Evolutionary conservation across 768 basidiomycete species (phyloP), one percentile per base, ranked within the genome.

Genomic region (Hygrophorus pudorinus): DNA sequence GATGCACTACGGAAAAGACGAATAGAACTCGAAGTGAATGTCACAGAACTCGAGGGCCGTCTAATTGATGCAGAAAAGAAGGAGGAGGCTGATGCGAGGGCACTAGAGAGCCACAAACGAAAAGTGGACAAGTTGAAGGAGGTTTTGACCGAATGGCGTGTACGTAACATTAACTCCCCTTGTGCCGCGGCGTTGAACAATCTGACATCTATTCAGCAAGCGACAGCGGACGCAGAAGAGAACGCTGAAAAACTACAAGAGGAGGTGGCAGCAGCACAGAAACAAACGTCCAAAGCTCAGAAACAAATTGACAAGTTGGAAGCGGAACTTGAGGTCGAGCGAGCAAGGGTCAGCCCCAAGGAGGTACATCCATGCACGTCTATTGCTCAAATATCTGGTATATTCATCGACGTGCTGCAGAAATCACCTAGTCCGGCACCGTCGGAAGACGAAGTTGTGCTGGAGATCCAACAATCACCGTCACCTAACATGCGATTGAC

Each of bases 1-100:
- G 82, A 80, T 42, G 58, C 62, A 5, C 60, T 71, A 41, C 69
- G 77, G 33, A 79, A 76, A 54, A 64, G 67, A 44, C 72, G 73
- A 8, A 62, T 70, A 8, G 72, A 78, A 27, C 64, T 85, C 9
- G 79, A 86, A 45, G 60, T 72, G 2, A 62, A 75, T 44, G 63
- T 78, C 12, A 64, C 65, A 44, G 71, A 75, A 31, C 58, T 79
- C 6, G 67, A 71, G 51, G 55, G 58, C 29, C 57, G 61, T 14
- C 52, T 65, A 14, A 57, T 31, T 6, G 47, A 51, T 16, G 42
- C 34, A 16, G 54, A 62, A 11, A 63, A 67, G 34, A 58, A 61
- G 35, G 57, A 59, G 28, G 66, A 64, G 42, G 63, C 67, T 24
- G 39, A 53, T 28, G 52, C 64, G 31, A 61, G 59, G 39, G 58